Conservation (phyloP, 2,329 filamentous ascomycete genomes). For the Aspergillus pseudoglaucus region DNA sequence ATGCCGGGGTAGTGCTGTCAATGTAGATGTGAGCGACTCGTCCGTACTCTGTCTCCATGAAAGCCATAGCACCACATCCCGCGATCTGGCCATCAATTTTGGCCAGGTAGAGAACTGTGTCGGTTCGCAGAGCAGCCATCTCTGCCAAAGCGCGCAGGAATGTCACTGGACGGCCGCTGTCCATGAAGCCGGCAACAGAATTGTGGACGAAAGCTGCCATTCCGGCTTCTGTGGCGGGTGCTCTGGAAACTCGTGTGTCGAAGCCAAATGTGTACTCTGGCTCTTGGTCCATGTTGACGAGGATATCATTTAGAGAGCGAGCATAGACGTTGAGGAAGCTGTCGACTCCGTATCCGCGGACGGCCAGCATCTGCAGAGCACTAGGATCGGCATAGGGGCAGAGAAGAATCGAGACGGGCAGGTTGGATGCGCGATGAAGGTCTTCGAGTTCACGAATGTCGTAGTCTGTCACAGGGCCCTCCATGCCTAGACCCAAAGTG, state of each 20-base stretch:
- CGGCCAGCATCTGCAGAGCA: constrained; percentile 6
- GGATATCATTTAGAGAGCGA: constrained; percentile 5
- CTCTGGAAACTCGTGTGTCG: constrained; percentile 4
- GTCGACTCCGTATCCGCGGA: constrained; percentile 6
- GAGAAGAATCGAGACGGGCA: constrained; percentile 6
- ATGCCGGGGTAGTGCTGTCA: constrained; percentile 10
- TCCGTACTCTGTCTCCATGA: constrained; percentile 10
- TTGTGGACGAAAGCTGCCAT: constrained; percentile 8
- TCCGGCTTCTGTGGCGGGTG: constrained; percentile 4
- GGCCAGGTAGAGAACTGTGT: constrained; percentile 11
- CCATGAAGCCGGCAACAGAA: constrained; percentile 11
- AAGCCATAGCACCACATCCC: constrained; percentile 9
- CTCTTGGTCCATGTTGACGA: constrained; percentile 2
- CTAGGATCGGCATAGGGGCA: constrained; percentile 10
- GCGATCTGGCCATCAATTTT: constrained; percentile 6
- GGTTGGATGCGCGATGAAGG: neutral
- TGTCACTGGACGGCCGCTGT: constrained; percentile 7
- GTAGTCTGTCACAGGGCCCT: constrained; percentile 7
- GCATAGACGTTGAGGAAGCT: constrained; percentile 10
- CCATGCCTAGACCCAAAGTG: constrained; percentile 12
- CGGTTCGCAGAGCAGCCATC: constrained; percentile 8
- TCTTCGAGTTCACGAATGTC: constrained; percentile 7
- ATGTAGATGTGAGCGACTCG: constrained; percentile 14
- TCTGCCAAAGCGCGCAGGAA: constrained; percentile 8
- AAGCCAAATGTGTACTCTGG: constrained; percentile 2